phyloP scores from a whole-genome alignment of 2,329 filamentous ascomycete species.

The Fusarium concolor region DNA sequence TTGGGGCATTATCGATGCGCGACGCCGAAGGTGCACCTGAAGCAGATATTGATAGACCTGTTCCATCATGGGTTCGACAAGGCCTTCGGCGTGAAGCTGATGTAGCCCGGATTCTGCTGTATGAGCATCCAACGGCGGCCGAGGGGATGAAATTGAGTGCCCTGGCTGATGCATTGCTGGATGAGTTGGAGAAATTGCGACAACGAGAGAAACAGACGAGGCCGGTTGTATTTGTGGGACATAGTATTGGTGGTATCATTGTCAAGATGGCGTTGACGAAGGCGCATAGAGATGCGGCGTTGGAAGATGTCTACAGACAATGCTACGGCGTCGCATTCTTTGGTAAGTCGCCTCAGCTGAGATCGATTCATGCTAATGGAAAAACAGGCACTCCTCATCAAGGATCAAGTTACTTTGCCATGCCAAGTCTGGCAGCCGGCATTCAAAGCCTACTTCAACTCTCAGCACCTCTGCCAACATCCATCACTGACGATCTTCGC shows the following conservation, averaged over 20 bases:
- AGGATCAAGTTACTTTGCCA: conserved; percentile 72
- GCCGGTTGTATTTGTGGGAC: conserved; percentile 70
- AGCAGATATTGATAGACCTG: conserved; percentile 36
- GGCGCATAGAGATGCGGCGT: conserved; percentile 54
- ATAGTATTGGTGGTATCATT: conserved; percentile 71
- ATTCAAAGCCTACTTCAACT: conserved; percentile 65
- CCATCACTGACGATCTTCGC: conserved; percentile 62
- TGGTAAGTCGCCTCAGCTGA: conserved; percentile 53
- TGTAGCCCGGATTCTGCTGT: conserved; percentile 63
- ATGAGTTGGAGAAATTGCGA: conserved; percentile 55
- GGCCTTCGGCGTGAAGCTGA: conserved; percentile 62
- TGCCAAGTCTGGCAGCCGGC: conserved; percentile 65
- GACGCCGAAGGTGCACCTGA: conserved; percentile 48
- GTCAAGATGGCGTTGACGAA: conserved; percentile 67
- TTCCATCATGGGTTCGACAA: conserved; percentile 64
- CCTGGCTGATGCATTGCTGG: conserved; percentile 61
- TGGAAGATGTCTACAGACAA: conserved; percentile 62
- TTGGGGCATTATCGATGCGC: conserved; percentile 56
- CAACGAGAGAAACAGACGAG: conserved; percentile 53
- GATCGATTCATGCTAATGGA: background rate
- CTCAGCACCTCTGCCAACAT: conserved; percentile 61
- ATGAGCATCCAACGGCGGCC: conserved; percentile 59
- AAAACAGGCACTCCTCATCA: conserved; percentile 69
- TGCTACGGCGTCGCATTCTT: conserved; percentile 72
- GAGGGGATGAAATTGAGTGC: conserved; percentile 56